Base-by-base conservation (phyloP, 306 rosid species). In the Sphenostylis stenocarpa region DNA sequence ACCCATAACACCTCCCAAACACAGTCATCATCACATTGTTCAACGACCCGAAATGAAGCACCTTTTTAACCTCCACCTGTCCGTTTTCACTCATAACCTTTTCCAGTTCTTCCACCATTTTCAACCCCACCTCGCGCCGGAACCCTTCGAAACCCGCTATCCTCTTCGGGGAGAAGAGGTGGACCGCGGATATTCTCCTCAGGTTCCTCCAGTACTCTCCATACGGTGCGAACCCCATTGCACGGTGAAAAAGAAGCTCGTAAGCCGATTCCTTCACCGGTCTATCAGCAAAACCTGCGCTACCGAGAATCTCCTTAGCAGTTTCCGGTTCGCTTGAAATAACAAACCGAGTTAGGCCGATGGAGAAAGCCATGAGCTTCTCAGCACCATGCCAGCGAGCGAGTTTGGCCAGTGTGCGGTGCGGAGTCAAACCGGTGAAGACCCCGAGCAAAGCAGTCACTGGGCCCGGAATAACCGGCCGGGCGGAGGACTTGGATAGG, bases 191-290 rank as follows among this genome's bases (percentile, higher is more conserved):
- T 47, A 93, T 93, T 38, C 87, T 92, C 86, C 97, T 87, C 38
- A 92, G 81, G 28, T 73, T 87, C 79, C 96, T 84, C 97, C 97
- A 92, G 63, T 92, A 92, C 41, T 87, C 96, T 0, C 97, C 96
- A 11, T 81, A 90, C 0, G 96, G 97, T 9, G 97, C 93, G 12
- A 92, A 92, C 0, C 97, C 97, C 92, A 90, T 92, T 67, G 97
- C 97, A 2, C 86, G 70, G 38, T 90, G 85, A 38, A 92, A 92
- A 10, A 92, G 62, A 12, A 92, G 97, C 85, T 88, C 92, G 0
- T 88, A 88, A 6, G 96, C 97, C 0, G 96, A 90, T 49, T 92
- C 93, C 43, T 90, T 92, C 3, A 92, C 86, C 0, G 97, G 97
- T 0, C 97, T 81, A 45, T 92, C 92, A 1, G 90, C 96, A 3